Percentiles rank a stretch among this genome's conserved stretches.
These are phyloP conservation scores for Solanum chiquidenum DNA, from an alignment of 257 asterid genomes.

Conservation along the genomic window DNA sequence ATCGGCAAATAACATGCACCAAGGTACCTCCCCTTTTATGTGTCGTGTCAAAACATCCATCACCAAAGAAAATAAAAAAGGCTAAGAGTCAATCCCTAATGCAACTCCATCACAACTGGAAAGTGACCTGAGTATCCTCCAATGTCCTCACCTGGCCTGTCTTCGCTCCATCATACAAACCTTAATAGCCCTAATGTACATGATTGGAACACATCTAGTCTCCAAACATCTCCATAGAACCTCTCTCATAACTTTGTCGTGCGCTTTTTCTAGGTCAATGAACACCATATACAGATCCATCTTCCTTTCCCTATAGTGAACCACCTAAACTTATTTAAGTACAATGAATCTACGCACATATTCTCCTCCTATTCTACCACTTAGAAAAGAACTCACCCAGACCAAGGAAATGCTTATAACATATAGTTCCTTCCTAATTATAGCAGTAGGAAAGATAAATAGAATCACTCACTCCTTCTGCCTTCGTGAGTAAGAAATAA, in stretches of 20 bases:
- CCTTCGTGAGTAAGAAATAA: constrained; percentile 37
- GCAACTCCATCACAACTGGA: background rate
- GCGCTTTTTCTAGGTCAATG: background rate
- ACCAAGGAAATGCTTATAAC: background rate
- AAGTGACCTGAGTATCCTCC: background rate
- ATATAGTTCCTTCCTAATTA: background rate
- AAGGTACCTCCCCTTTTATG: background rate
- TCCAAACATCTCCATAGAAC: background rate
- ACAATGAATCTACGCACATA: background rate
- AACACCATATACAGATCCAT: background rate
- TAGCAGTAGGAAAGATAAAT: background rate
- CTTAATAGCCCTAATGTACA: background rate
- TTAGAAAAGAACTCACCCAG: background rate
- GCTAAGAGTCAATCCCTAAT: background rate
- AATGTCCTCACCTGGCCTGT: background rate
- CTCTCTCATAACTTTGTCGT: background rate
- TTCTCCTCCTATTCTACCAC: background rate
- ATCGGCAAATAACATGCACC: background rate
- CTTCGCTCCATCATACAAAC: background rate
- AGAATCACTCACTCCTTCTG: constrained; percentile 47
- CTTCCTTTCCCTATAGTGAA: background rate
- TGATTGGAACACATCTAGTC: background rate
- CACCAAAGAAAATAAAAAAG: background rate
- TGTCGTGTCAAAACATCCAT: background rate
- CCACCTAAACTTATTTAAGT: background rate